Percentiles rank a stretch among this genome's conserved stretches.
Evolutionary conservation across 371 early-diverging fungal species (phyloP).

Genomic region (Lichtheimia ornata): DNA sequence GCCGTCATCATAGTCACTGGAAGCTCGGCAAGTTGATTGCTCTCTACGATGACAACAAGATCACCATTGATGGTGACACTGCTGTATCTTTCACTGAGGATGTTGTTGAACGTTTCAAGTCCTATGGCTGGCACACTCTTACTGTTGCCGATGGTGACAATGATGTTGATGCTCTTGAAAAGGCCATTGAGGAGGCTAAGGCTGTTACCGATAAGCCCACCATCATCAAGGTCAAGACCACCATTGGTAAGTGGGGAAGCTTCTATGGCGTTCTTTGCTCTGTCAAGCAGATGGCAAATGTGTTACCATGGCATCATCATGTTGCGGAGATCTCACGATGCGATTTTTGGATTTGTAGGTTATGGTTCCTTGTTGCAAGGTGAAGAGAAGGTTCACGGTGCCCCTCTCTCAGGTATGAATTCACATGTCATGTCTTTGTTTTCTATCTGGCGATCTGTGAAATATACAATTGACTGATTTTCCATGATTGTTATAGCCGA

Average conservation of each 20-base stretch:
- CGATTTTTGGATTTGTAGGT: constrained; percentile 11
- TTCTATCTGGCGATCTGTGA: background rate
- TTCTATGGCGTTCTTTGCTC: background rate
- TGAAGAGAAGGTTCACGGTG: constrained; percentile 85
- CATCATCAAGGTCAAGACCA: constrained; percentile 85
- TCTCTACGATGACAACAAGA: constrained; percentile 98
- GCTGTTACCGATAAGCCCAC: constrained; percentile 87
- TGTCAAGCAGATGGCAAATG: constrained; percentile 7
- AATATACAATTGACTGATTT: background rate
- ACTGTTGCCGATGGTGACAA: constrained; percentile 83
- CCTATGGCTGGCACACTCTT: constrained; percentile 94
- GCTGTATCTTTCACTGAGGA: constrained; percentile 95
- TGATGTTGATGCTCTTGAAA: constrained; percentile 71
- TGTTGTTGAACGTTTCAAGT: constrained; percentile 85
- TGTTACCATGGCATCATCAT: constrained; percentile 9
- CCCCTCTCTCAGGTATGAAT: constrained; percentile 68
- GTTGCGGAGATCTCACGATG: constrained; percentile 4
- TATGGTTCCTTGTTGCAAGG: constrained; percentile 87
- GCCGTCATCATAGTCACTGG: constrained; percentile 67
- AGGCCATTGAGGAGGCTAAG: constrained; percentile 80
- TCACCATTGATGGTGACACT: constrained; percentile 96
- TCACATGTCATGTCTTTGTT: constrained; percentile 8
- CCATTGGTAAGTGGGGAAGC: constrained; percentile 60
- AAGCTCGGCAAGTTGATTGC: constrained; percentile 92
- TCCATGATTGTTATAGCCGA: constrained; percentile 48